A percentile compares a stretch with the other conserved stretches of the same genome.
These are phyloP conservation scores for Crithidia brevicula DNA, from an alignment of 208 protist genomes.

Conservation along the genomic window DNA sequence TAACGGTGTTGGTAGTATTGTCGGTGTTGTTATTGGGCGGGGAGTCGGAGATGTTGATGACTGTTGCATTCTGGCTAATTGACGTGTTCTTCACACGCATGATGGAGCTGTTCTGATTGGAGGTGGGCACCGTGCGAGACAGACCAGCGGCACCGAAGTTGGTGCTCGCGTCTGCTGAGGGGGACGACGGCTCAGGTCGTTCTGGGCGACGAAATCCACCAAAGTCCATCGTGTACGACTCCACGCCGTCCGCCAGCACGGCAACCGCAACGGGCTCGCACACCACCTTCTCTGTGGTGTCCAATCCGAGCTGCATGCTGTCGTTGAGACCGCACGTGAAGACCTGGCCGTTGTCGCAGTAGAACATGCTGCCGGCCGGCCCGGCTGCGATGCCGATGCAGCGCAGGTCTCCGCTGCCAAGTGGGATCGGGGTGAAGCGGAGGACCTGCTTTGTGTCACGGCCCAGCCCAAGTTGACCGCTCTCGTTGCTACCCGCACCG, in stretches of 20 bases:
- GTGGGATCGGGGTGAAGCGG: slow-evolving; percentile 66
- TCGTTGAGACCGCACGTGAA: slow-evolving; percentile 84
- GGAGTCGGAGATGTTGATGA: slow-evolving; percentile 22
- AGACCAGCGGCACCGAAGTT: background rate
- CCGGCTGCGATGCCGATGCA: slow-evolving; percentile 86
- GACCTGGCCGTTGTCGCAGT: slow-evolving; percentile 74
- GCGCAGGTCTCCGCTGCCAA: slow-evolving; percentile 40
- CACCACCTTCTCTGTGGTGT: slow-evolving; percentile 55
- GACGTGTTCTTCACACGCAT: slow-evolving; percentile 13
- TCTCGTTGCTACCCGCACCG: slow-evolving; percentile 82
- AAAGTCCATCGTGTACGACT: slow-evolving; percentile 88
- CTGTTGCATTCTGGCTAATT: slow-evolving; percentile 11
- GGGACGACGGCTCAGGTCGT: background rate
- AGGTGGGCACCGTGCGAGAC: slow-evolving; percentile 2
- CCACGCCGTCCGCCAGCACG: slow-evolving; percentile 58
- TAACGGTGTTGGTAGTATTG: background rate
- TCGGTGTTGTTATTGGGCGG: slow-evolving; percentile 1
- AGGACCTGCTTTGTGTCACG: slow-evolving; percentile 36
- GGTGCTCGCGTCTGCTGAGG: background rate
- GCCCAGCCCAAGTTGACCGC: slow-evolving; percentile 86
- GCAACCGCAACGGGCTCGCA: slow-evolving; percentile 51
- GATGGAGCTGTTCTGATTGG: background rate
- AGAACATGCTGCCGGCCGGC: slow-evolving; percentile 85
- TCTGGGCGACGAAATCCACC: slow-evolving; percentile 59
- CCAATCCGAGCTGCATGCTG: slow-evolving; percentile 82